Conservation (phyloP, 2,329 filamentous ascomycete genomes). For the Xylaria sp. region DNA sequence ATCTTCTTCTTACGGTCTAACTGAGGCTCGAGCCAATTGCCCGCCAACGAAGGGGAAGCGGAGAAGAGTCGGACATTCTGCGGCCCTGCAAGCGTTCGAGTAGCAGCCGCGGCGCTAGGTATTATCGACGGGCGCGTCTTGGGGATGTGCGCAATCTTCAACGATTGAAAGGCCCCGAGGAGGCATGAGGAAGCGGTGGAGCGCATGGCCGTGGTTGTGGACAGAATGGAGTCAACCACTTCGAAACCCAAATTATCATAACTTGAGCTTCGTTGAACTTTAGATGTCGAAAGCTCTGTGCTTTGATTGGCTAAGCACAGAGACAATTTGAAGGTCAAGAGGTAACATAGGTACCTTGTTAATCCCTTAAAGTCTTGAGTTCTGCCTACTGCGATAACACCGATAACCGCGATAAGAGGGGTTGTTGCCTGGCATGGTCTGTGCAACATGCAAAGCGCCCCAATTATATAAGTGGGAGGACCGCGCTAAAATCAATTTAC, state of each 20-base stretch:
- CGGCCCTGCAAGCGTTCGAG: slow-evolving; percentile 49
- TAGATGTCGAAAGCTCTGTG: slow-evolving; percentile 22
- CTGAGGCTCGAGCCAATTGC: slow-evolving; percentile 85
- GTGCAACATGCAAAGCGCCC: not conserved
- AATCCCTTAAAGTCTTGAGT: not conserved
- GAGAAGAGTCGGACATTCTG: slow-evolving; percentile 75
- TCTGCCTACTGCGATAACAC: slow-evolving; percentile 14
- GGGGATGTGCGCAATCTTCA: slow-evolving; percentile 57
- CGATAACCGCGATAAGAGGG: not conserved
- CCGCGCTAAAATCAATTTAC: slow-evolving; percentile 14
- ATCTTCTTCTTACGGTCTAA: slow-evolving; percentile 82
- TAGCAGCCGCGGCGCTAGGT: slow-evolving; percentile 45
- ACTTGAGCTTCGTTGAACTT: slow-evolving; percentile 17
- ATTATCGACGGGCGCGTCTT: slow-evolving; percentile 52
- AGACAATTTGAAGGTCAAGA: too few species aligned
- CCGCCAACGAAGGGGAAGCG: slow-evolving; percentile 67
- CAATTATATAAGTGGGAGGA: not conserved
- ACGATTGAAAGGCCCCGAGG: slow-evolving; percentile 61
- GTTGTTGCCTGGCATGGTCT: slow-evolving; percentile 1
- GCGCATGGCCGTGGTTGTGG: slow-evolving; percentile 57
- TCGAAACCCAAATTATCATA: not conserved
- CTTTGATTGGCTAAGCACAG: slow-evolving; percentile 27
- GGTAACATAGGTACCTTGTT: not conserved
- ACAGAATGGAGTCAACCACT: slow-evolving; percentile 26
- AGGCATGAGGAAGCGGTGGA: slow-evolving; percentile 57